Percentiles rank a stretch among this genome's conserved stretches.
phyloP scores from a whole-genome alignment of 805 yeast genomes.

The Schizosaccharomyces cryophilus region DNA sequence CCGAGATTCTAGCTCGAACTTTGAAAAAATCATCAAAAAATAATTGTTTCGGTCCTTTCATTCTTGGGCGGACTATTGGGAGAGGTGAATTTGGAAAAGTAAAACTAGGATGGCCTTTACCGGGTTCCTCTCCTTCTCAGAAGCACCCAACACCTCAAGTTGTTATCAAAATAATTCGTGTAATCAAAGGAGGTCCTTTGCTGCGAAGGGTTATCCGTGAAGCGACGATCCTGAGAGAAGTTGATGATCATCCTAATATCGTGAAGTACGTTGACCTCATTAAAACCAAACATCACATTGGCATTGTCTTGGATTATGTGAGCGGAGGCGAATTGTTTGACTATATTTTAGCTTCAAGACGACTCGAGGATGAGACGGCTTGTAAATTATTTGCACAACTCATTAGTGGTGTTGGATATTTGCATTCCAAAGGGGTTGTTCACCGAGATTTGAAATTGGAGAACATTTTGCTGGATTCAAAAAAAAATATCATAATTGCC shows the following conservation, averaged over 20 bases:
- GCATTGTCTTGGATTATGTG: slow-evolving; percentile 88
- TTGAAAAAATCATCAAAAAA: not conserved
- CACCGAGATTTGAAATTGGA: slow-evolving; percentile 60
- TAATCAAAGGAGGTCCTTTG: slow-evolving; percentile 26
- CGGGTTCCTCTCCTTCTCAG: slow-evolving; percentile 19
- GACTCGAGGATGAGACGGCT: slow-evolving; percentile 67
- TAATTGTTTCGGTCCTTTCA: slow-evolving; percentile 52
- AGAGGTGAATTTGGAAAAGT: slow-evolving; percentile 98
- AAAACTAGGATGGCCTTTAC: slow-evolving; percentile 84
- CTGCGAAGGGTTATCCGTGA: not conserved
- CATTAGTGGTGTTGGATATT: slow-evolving; percentile 76
- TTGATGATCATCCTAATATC: slow-evolving; percentile 74
- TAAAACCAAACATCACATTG: slow-evolving; percentile 83
- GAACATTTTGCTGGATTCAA: slow-evolving; percentile 54
- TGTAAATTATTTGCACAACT: slow-evolving; percentile 77
- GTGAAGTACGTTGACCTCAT: slow-evolving; percentile 77
- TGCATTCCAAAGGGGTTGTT: slow-evolving; percentile 58
- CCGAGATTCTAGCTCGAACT: not conserved
- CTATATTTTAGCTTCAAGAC: slow-evolving; percentile 64
- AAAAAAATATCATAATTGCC: slow-evolving; percentile 62
- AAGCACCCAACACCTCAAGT: slow-evolving; percentile 28
- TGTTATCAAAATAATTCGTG: slow-evolving; percentile 71
- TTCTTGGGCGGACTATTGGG: slow-evolving; percentile 79
- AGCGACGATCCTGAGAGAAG: slow-evolving; percentile 26
- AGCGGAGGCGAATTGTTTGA: slow-evolving; percentile 94